These are phyloP conservation scores for Geotrichum cucujoidarum DNA, from an alignment of 1,139 yeast genomes.

Conservation along the genomic window DNA sequence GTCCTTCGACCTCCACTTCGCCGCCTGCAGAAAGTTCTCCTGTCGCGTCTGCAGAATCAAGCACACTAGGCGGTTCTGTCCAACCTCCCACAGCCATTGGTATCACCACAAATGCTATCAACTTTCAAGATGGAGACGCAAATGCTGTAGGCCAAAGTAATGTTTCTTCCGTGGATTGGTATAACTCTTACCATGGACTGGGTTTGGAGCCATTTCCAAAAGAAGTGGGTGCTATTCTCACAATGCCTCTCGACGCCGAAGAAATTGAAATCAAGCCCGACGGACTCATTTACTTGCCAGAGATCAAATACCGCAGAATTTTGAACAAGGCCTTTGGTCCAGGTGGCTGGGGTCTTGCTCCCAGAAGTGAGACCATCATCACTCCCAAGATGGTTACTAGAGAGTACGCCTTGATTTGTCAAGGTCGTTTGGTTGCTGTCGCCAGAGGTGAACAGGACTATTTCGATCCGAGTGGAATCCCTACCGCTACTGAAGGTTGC, in stretches of 20 bases:
- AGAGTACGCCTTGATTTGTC: slow-evolving; percentile 82
- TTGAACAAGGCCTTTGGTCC: slow-evolving; percentile 92
- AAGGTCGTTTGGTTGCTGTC: slow-evolving; percentile 82
- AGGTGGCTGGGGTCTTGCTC: slow-evolving; percentile 98
- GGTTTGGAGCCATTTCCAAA: slow-evolving; percentile 69
- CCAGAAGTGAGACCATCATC: slow-evolving; percentile 77
- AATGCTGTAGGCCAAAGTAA: background rate
- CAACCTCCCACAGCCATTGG: slow-evolving; percentile 7
- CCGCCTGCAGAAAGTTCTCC: too few species aligned
- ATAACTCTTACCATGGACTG: slow-evolving; percentile 48
- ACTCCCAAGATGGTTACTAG: slow-evolving; percentile 66
- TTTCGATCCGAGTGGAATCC: slow-evolving; percentile 78
- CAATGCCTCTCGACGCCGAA: slow-evolving; percentile 54
- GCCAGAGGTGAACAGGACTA: slow-evolving; percentile 96
- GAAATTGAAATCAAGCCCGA: slow-evolving; percentile 96
- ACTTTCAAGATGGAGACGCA: background rate
- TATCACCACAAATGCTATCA: background rate
- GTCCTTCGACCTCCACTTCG: too few species aligned
- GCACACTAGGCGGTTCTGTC: background rate
- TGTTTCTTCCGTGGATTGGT: slow-evolving; percentile 26
- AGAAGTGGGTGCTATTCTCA: slow-evolving; percentile 54
- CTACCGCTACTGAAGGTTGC: slow-evolving; percentile 97
- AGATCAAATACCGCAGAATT: slow-evolving; percentile 86
- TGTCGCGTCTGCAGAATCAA: too few species aligned
- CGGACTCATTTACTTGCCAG: slow-evolving; percentile 86